Conservation (phyloP, 2,329 filamentous ascomycete genomes). For the Phialocephala sp. region DNA sequence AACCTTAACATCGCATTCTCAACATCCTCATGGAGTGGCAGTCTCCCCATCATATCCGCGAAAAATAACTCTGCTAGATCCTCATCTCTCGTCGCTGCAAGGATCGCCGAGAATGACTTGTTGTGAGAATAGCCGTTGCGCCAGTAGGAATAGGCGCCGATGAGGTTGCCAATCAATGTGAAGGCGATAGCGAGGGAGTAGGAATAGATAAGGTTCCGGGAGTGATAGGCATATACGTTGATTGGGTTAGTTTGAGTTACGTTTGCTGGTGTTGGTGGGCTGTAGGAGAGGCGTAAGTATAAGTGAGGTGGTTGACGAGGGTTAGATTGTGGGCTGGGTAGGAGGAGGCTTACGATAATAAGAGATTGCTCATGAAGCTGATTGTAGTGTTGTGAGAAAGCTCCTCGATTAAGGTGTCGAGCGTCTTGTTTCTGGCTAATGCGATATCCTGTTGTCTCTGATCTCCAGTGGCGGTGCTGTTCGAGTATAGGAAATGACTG, state of each 20-base stretch:
- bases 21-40: slow-evolving; percentile 22
- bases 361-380: slow-evolving; percentile 21
- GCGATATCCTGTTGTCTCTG: slow-evolving; percentile 21
- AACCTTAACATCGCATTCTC: slow-evolving; percentile 17
- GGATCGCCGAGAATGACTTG: slow-evolving; percentile 32
- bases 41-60: slow-evolving; percentile 19
- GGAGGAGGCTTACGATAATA: slow-evolving; percentile 17
- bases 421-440: slow-evolving; percentile 20
- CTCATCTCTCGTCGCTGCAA: slow-evolving; percentile 28
- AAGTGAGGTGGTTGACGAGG: too few relatives aligned
- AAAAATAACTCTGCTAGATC: slow-evolving; percentile 19
- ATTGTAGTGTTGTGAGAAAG: slow-evolving; percentile 21
- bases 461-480: slow-evolving; percentile 4
- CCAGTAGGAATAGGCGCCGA: slow-evolving; percentile 29
- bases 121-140: slow-evolving; percentile 29
- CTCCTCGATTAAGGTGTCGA: slow-evolving; percentile 19
- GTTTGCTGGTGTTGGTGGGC: neutral
- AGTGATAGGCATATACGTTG: slow-evolving; percentile 29
- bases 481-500: slow-evolving; percentile 7
- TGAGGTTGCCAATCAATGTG: slow-evolving; percentile 21
- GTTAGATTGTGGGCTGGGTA: too few relatives aligned
- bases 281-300: too few relatives aligned
- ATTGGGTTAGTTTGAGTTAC: slow-evolving; percentile 12
- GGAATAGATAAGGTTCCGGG: slow-evolving; percentile 23
- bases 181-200: slow-evolving; percentile 28